phyloP scores from a whole-genome alignment of 352 stramenopile genomes.

The Globisporangium ultimum region DNA sequence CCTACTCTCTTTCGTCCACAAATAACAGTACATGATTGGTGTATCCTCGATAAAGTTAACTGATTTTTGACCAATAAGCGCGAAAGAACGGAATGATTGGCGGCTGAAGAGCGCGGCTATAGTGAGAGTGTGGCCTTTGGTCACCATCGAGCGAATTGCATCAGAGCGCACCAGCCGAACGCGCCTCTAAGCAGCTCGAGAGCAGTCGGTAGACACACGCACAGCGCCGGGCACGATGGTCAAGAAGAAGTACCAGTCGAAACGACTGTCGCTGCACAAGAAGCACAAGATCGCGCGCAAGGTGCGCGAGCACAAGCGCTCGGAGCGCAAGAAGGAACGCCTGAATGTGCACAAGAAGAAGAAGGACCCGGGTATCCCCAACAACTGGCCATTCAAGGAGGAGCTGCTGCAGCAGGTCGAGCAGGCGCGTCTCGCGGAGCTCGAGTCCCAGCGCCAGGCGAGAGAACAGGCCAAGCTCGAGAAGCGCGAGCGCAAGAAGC shows the following conservation, averaged over 20 bases:
- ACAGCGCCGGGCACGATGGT: constrained; percentile 82
- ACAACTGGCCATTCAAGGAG: constrained; percentile 98
- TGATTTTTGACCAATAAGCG: constrained; percentile 27
- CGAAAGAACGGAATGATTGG: constrained; percentile 33
- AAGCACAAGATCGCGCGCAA: constrained; percentile 98
- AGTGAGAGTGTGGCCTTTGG: constrained; percentile 10
- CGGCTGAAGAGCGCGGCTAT: constrained; percentile 13
- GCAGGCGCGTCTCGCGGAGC: constrained; percentile 72
- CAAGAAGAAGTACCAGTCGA: constrained; percentile 99
- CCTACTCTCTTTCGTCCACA: constrained; percentile 5
- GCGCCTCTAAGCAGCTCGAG: constrained; percentile 2
- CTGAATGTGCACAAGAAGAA: constrained; percentile 90
- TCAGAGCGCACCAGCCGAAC: constrained; percentile 3
- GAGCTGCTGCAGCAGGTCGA: constrained; percentile 87
- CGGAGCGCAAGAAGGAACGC: constrained; percentile 92
- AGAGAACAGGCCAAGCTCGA: constrained; percentile 61
- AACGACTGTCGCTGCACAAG: constrained; percentile 96
- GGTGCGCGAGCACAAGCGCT: constrained; percentile 92
- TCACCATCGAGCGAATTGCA: constrained; percentile 3
- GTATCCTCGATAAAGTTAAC: background rate
- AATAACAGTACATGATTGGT: constrained; percentile 12
- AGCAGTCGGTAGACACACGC: background rate
- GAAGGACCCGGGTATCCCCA: constrained; percentile 97
- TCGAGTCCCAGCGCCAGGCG: constrained; percentile 55
- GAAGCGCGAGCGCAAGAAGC: constrained; percentile 65